Evolutionary conservation across 208 protist genomes (phyloP).

Genomic region (Leishmania tarentolae): DNA sequence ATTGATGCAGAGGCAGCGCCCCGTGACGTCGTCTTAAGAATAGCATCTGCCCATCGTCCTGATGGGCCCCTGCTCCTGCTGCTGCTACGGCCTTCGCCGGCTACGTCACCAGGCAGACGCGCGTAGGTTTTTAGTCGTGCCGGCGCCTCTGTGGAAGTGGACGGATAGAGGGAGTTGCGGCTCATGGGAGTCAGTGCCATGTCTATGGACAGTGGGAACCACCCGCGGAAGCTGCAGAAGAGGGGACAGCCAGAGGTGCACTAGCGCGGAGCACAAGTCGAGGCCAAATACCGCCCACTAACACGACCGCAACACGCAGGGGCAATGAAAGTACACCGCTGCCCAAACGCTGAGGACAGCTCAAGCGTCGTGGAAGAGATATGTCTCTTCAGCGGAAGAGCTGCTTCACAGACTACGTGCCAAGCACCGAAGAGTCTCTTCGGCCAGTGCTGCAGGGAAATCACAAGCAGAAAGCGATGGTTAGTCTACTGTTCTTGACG

Average conservation of each 20-base stretch:
- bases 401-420: not conserved
- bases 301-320: not conserved
- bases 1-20: not conserved
- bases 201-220: not conserved
- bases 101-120: not conserved
- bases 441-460: not conserved
- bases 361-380: not conserved
- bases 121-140: not conserved
- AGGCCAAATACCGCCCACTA: not conserved
- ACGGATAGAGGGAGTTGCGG: not conserved
- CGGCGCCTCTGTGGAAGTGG: not conserved
- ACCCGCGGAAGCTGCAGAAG: not conserved
- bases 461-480: not conserved
- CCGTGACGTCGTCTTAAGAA: not conserved
- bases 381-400: not conserved
- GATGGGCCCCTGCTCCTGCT: not conserved
- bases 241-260: not conserved
- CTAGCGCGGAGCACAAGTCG: not conserved
- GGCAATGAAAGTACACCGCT: not conserved
- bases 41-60: slow-evolving; percentile 15
- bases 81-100: not conserved
- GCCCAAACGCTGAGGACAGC: not conserved
- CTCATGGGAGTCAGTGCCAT: not conserved
- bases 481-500: not conserved
- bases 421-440: not conserved